These are phyloP conservation scores for Pseudogymnoascus sp. DNA, from an alignment of 2,329 filamentous ascomycete species.

Conservation along the genomic window DNA sequence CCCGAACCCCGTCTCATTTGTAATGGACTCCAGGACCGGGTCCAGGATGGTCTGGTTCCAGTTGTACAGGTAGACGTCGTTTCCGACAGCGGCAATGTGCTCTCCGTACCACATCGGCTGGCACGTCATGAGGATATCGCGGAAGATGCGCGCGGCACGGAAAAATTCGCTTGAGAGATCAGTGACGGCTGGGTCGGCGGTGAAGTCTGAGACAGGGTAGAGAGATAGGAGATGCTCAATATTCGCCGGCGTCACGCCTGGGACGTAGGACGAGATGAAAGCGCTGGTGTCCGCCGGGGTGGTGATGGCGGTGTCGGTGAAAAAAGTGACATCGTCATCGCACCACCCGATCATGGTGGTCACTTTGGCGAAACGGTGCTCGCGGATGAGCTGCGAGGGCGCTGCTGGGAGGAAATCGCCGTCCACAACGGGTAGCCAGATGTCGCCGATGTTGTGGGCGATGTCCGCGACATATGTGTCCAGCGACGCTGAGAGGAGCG, in stretches of 20 bases:
- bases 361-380: slow-evolving; percentile 10
- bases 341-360: slow-evolving; percentile 15
- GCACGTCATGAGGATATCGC: slow-evolving; percentile 44
- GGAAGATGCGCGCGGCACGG: slow-evolving; percentile 39
- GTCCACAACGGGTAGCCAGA: slow-evolving; percentile 32
- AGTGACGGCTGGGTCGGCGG: slow-evolving; percentile 25
- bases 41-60: slow-evolving; percentile 47
- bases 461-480: slow-evolving; percentile 33
- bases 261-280: not conserved
- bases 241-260: slow-evolving; percentile 30
- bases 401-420: slow-evolving; percentile 12
- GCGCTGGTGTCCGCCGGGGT: slow-evolving; percentile 30
- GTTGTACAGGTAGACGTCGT: slow-evolving; percentile 39
- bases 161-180: slow-evolving; percentile 40
- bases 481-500: slow-evolving; percentile 36
- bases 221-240: slow-evolving; percentile 36
- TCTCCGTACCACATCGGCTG: slow-evolving; percentile 35
- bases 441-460: slow-evolving; percentile 41
- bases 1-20: slow-evolving; percentile 33
- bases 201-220: slow-evolving; percentile 42
- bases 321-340: slow-evolving; percentile 10
- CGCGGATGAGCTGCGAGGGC: slow-evolving; percentile 10
- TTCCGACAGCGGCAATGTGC: slow-evolving; percentile 31
- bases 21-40: slow-evolving; percentile 30
- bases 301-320: not conserved